Conservation (phyloP, 2,329 filamentous ascomycete genomes). For the Calonectria henricotiae region DNA sequence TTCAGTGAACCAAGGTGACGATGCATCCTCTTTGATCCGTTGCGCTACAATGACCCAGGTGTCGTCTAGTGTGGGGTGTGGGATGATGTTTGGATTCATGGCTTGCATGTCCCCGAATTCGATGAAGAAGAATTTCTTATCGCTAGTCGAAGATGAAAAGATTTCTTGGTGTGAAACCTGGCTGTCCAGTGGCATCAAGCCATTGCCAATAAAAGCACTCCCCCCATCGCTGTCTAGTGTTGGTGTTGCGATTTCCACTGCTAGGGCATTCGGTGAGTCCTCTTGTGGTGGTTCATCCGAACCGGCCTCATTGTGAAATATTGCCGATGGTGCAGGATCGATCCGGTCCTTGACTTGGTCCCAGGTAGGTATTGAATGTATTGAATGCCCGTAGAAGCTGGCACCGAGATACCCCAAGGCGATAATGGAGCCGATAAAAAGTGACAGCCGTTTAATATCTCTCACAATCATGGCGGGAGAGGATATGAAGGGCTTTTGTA, state of each 20-base stretch:
- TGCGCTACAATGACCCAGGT: constrained; percentile 71
- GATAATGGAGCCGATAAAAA: constrained; percentile 54
- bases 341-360: constrained; percentile 31
- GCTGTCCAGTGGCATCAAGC: constrained; percentile 25
- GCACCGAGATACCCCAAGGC: constrained; percentile 54
- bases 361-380: constrained; percentile 11
- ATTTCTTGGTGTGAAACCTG: constrained; percentile 57
- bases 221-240: background rate
- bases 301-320: constrained; percentile 13
- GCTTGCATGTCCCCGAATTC: constrained; percentile 61
- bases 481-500: background rate
- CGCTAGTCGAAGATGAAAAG: constrained; percentile 64
- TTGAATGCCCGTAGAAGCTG: constrained; percentile 40
- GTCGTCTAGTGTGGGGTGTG: constrained; percentile 66
- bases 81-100: constrained; percentile 73
- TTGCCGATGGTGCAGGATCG: constrained; percentile 32
- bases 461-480: constrained; percentile 54
- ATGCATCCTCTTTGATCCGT: constrained; percentile 53
- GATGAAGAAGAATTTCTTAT: constrained; percentile 67
- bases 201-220: background rate
- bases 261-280: background rate
- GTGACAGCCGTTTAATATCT: constrained; percentile 54
- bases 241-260: background rate
- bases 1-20: constrained; percentile 60
- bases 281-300: background rate